Percentiles rank a stretch among this genome's conserved stretches.
Conservation (phyloP, 345 rosid genomes). For the Linum lewisii region DNA sequence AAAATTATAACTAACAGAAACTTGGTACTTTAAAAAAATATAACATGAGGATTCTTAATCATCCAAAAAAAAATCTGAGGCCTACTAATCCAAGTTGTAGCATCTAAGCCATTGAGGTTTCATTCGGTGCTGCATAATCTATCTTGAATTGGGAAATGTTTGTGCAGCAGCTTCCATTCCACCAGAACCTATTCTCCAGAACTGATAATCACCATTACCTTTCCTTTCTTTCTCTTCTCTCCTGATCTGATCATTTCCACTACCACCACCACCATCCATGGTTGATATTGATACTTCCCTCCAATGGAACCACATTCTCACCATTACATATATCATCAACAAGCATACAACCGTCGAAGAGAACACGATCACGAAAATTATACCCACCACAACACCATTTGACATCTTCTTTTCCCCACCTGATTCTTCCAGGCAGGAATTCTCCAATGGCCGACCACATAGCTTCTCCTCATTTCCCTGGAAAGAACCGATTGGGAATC, state of each 20-base stretch:
- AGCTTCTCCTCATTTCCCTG: slow-evolving; percentile 33
- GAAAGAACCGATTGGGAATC: slow-evolving; percentile 50
- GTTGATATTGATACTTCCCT: slow-evolving; percentile 34
- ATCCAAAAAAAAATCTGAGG: too few relatives aligned
- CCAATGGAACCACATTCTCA: slow-evolving; percentile 62
- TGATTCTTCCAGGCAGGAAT: slow-evolving; percentile 23
- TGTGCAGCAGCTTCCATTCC: slow-evolving; percentile 20
- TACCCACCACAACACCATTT: slow-evolving; percentile 29
- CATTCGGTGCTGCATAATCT: slow-evolving; percentile 9
- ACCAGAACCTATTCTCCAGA: slow-evolving; percentile 35
- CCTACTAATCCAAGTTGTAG: neutral
- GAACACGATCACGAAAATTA: slow-evolving; percentile 46
- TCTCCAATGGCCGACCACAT: slow-evolving; percentile 50
- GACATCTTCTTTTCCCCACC: slow-evolving; percentile 26
- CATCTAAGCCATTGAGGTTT: neutral
- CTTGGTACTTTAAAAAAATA: too few relatives aligned
- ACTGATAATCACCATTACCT: slow-evolving; percentile 14
- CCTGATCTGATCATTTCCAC: slow-evolving; percentile 20
- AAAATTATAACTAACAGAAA: too few relatives aligned
- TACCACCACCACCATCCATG: slow-evolving; percentile 18
- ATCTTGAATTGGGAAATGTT: slow-evolving; percentile 32
- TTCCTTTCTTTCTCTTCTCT: slow-evolving; percentile 32
- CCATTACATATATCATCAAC: slow-evolving; percentile 52
- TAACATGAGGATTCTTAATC: too few relatives aligned
- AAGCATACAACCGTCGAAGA: slow-evolving; percentile 49